Percentiles rank a stretch among this genome's conserved stretches.
Conservation (phyloP, 768 basidiomycete species). For the Clitopilus hobsonii region DNA sequence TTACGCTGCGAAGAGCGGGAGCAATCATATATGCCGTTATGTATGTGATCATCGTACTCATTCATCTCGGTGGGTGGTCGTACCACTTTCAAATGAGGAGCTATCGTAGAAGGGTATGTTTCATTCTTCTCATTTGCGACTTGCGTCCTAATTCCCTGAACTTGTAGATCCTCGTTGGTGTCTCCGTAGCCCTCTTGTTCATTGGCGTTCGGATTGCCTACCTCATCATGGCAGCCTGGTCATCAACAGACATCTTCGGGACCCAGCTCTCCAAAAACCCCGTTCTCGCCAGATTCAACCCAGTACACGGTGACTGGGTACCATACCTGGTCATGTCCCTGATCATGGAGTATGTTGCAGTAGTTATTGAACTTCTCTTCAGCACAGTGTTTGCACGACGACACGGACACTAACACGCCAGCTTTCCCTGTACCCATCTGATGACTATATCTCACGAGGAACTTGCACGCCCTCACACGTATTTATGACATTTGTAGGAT, state of each 20-base stretch:
- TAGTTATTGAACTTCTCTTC: constrained; percentile 41
- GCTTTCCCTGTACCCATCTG: background rate
- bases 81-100: constrained; percentile 43
- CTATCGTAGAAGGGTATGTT: constrained; percentile 40
- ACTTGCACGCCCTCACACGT: constrained; percentile 3
- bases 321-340: constrained; percentile 55
- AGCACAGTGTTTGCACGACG: constrained; percentile 37
- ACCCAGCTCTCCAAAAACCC: constrained; percentile 29
- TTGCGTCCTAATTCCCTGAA: background rate
- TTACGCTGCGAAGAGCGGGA: constrained; percentile 37
- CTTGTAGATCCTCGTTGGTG: constrained; percentile 49
- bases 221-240: constrained; percentile 54
- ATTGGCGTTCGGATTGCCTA: constrained; percentile 56
- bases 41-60: constrained; percentile 34
- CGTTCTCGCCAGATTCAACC: constrained; percentile 50
- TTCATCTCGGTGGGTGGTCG: constrained; percentile 37
- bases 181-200: constrained; percentile 54
- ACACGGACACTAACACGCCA: constrained; percentile 11
- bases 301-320: constrained; percentile 52
- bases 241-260: constrained; percentile 43
- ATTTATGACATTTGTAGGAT: constrained; percentile 7
- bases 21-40: constrained; percentile 36
- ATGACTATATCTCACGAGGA: background rate
- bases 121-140: background rate
- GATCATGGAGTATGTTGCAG: constrained; percentile 53